Percentiles rank a stretch among this genome's conserved stretches.
These are phyloP conservation scores for Calonectria montana DNA, from an alignment of 2,329 filamentous ascomycete genomes.

Conservation along the genomic window DNA sequence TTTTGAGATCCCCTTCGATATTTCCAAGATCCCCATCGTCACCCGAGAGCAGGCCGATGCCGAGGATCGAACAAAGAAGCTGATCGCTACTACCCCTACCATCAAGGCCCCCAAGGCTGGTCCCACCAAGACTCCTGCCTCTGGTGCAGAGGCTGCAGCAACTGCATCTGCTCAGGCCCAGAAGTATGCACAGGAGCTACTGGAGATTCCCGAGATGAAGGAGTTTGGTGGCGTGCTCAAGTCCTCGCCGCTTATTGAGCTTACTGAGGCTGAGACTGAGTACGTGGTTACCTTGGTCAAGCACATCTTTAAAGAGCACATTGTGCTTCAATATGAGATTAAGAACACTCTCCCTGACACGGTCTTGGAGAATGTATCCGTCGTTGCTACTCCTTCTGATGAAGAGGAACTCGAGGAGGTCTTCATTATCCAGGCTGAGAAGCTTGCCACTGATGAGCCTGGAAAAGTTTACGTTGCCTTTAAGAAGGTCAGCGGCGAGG, in stretches of 20 bases:
- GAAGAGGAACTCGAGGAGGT: slow-evolving; percentile 90
- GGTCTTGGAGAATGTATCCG: slow-evolving; percentile 88
- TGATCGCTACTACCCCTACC: slow-evolving; percentile 90
- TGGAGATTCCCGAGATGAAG: slow-evolving; percentile 90
- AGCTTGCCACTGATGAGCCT: slow-evolving; percentile 84
- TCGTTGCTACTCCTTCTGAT: slow-evolving; percentile 82
- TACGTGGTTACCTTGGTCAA: slow-evolving; percentile 95
- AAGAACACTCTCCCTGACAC: slow-evolving; percentile 97
- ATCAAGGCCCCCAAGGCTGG: slow-evolving; percentile 91
- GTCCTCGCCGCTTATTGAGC: slow-evolving; percentile 85
- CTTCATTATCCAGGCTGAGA: slow-evolving; percentile 91
- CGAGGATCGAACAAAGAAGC: slow-evolving; percentile 96
- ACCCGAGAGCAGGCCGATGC: slow-evolving; percentile 96
- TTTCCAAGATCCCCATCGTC: slow-evolving; percentile 90
- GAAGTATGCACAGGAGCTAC: slow-evolving; percentile 88
- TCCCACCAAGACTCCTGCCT: slow-evolving; percentile 76
- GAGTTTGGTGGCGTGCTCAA: slow-evolving; percentile 92
- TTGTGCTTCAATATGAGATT: slow-evolving; percentile 96
- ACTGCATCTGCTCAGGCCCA: slow-evolving; percentile 84
- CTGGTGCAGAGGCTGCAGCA: slow-evolving; percentile 79
- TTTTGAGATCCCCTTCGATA: slow-evolving; percentile 89
- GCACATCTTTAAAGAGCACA: slow-evolving; percentile 97
- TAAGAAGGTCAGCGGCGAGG: slow-evolving; percentile 82
- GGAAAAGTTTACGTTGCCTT: slow-evolving; percentile 97
- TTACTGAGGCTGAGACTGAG: slow-evolving; percentile 97